A percentile compares a stretch with the other conserved stretches of the same genome.
These are phyloP conservation scores for Aspergillus bombycis DNA, from an alignment of 2,329 filamentous ascomycete species.

Conservation along the genomic window DNA sequence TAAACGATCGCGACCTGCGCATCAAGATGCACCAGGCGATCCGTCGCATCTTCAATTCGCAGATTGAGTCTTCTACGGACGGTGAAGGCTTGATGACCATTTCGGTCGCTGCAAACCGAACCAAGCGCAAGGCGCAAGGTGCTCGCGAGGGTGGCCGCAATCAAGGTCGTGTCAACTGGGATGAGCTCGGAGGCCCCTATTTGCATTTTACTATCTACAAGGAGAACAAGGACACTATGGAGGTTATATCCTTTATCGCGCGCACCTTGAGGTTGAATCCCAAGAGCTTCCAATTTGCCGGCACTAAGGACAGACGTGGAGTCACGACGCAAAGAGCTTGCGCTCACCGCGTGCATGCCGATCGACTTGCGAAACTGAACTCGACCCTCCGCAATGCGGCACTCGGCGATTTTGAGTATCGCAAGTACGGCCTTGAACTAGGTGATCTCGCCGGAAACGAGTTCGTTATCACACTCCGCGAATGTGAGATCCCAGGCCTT, in stretches of 20 bases:
- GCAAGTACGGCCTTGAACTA: slow-evolving; percentile 71
- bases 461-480: slow-evolving; percentile 88
- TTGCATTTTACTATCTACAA: slow-evolving; percentile 93
- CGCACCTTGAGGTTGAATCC: slow-evolving; percentile 69
- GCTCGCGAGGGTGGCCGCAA: slow-evolving; percentile 33
- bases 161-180: slow-evolving; percentile 59
- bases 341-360: slow-evolving; percentile 61
- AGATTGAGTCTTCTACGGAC: slow-evolving; percentile 76
- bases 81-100: slow-evolving; percentile 69
- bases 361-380: slow-evolving; percentile 68
- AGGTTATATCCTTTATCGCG: slow-evolving; percentile 76
- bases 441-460: slow-evolving; percentile 88
- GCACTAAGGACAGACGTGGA: slow-evolving; percentile 87
- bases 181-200: slow-evolving; percentile 74
- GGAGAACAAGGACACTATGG: slow-evolving; percentile 97
- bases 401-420: slow-evolving; percentile 81
- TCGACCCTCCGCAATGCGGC: slow-evolving; percentile 62
- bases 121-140: slow-evolving; percentile 36
- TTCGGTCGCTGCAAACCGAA: slow-evolving; percentile 46
- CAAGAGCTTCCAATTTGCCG: slow-evolving; percentile 78
- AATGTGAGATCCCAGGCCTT: slow-evolving; percentile 67
- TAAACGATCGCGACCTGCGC: slow-evolving; percentile 64
- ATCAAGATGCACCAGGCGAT: slow-evolving; percentile 68
- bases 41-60: slow-evolving; percentile 77
- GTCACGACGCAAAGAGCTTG: slow-evolving; percentile 84